Percentiles rank a stretch among this genome's conserved stretches.
These are phyloP conservation scores for Erucastrum elatum DNA, from an alignment of 345 rosid species.

Conservation along the genomic window DNA sequence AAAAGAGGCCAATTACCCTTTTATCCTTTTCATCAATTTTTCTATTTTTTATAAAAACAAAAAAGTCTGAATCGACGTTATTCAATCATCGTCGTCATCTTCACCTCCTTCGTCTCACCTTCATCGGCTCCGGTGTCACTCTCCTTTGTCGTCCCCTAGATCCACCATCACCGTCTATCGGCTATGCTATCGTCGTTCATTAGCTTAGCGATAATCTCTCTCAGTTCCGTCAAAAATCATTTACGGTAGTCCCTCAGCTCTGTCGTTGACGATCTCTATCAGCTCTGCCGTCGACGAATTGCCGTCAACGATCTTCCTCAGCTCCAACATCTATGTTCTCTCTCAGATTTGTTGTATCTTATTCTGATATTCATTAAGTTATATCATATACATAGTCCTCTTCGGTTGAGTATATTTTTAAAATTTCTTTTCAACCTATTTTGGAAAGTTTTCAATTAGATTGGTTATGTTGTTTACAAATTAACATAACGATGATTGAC, in stretches of 20 bases:
- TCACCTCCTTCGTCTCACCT: background rate
- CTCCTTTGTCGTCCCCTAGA: background rate
- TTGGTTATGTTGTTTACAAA: too few species aligned
- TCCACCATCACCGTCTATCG: background rate
- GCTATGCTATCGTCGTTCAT: background rate
- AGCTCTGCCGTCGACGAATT: background rate
- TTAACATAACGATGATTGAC: too few species aligned
- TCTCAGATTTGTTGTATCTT: too few species aligned
- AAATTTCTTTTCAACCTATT: too few species aligned
- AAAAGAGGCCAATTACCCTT: background rate
- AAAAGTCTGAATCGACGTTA: too few species aligned
- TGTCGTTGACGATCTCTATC: background rate
- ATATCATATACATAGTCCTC: too few species aligned
- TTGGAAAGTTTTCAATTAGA: too few species aligned
- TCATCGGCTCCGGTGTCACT: background rate
- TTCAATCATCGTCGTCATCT: background rate
- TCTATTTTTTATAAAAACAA: too few species aligned
- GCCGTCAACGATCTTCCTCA: background rate
- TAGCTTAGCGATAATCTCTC: background rate
- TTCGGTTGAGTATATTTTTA: too few species aligned
- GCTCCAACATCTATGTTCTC: background rate
- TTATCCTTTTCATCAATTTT: background rate
- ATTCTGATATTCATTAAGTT: too few species aligned
- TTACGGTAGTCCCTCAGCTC: too few species aligned
- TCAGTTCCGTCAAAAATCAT: background rate